A percentile compares a stretch with the other conserved stretches of the same genome.
These are phyloP conservation scores for Fusarium verrucosum DNA, from an alignment of 2,329 filamentous ascomycete genomes.

Conservation along the genomic window DNA sequence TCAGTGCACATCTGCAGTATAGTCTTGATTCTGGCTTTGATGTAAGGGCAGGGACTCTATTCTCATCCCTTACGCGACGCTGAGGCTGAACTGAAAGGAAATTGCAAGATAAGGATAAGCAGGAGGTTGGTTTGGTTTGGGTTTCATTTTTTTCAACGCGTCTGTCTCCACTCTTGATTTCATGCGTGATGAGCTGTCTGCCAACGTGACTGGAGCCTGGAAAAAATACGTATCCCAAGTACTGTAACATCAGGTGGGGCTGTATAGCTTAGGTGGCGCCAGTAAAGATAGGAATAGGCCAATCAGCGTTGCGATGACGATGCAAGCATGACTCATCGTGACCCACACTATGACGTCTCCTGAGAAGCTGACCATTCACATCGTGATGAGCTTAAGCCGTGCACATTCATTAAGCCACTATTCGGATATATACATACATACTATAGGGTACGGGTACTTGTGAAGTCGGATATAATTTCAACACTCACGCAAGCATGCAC, in stretches of 20 bases:
- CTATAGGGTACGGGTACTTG: too few relatives aligned
- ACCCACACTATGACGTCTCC: neutral
- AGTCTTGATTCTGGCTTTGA: neutral
- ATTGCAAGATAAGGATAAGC: neutral
- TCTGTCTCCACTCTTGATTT: constrained; percentile 5
- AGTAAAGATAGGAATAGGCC: neutral
- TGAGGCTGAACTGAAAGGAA: neutral
- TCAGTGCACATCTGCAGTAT: neutral
- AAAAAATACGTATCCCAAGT: neutral
- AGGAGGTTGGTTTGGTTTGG: constrained; percentile 5
- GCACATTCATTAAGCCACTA: too few relatives aligned
- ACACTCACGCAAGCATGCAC: too few relatives aligned
- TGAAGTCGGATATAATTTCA: too few relatives aligned
- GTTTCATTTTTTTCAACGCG: constrained; percentile 1
- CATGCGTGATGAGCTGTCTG: constrained; percentile 2
- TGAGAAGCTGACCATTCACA: neutral
- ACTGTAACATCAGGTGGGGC: neutral
- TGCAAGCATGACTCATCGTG: neutral
- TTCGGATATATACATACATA: neutral
- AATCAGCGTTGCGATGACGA: neutral
- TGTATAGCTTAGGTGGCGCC: too few relatives aligned
- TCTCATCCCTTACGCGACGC: neutral
- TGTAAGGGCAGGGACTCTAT: too few relatives aligned
- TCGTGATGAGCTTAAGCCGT: too few relatives aligned
- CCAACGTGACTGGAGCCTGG: constrained; percentile 3